These are phyloP conservation scores for Didymosphaeria variabile DNA, from an alignment of 2,329 filamentous ascomycete genomes.

Conservation along the genomic window DNA sequence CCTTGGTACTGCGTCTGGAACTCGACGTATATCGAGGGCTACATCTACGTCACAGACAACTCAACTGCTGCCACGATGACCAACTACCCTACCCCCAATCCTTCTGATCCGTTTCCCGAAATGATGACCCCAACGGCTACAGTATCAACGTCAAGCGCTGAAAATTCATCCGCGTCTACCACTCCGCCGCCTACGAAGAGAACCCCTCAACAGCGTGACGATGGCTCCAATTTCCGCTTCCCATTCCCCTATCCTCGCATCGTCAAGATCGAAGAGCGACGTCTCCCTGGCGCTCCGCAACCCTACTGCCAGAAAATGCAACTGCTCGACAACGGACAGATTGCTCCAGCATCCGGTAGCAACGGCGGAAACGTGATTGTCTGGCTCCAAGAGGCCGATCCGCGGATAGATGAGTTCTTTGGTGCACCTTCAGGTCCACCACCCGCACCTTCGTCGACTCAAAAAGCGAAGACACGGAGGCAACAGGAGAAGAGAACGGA, in stretches of 20 bases:
- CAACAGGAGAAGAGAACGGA: constrained; percentile 34
- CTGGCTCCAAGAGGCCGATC: constrained; percentile 53
- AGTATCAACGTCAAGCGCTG: constrained; percentile 7
- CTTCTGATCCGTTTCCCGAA: constrained; percentile 26
- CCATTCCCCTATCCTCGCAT: constrained; percentile 61
- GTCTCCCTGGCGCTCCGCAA: constrained; percentile 56
- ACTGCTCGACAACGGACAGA: constrained; percentile 61
- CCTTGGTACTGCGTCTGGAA: constrained; percentile 79
- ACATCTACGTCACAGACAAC: constrained; percentile 69
- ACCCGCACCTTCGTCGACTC: constrained; percentile 18
- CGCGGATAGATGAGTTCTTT: constrained; percentile 41
- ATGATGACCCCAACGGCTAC: constrained; percentile 20
- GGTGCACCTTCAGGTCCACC: constrained; percentile 17
- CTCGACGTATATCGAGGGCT: constrained; percentile 70
- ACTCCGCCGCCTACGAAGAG: constrained; percentile 8
- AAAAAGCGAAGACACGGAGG: constrained; percentile 22
- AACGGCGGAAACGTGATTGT: constrained; percentile 50
- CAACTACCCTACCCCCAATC: constrained; percentile 33
- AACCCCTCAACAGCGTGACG: constrained; percentile 9
- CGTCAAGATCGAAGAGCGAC: constrained; percentile 73
- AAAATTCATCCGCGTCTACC: constrained; percentile 21
- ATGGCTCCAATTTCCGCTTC: constrained; percentile 7
- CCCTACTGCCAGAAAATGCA: constrained; percentile 74
- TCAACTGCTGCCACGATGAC: constrained; percentile 50
- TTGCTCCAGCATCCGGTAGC: constrained; percentile 48